Evolutionary conservation across 352 stramenopile genomes (phyloP), one percentile per base, ranked within the genome.

Genomic region (Elongisporangium anandrum): DNA sequence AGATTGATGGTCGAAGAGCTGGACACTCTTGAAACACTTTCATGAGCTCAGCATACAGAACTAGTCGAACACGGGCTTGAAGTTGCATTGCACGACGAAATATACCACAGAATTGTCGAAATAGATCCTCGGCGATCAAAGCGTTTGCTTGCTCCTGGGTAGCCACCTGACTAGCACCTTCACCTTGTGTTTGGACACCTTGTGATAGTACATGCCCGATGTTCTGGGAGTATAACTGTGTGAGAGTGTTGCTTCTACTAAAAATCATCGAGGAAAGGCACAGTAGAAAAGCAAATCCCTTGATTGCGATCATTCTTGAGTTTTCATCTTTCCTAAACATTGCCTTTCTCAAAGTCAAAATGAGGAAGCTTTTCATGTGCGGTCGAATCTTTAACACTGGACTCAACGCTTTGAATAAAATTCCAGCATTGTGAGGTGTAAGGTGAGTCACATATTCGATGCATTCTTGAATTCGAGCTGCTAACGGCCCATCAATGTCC

Each of bases 241-340:
- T 79, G 2, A 85, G 61, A 16, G 75, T 75, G 19, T 57, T 64
- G 54, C 55, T 68, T 10, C 71, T 62, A 24, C 62, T 74, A 56
- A 85, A 79, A 17, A 80, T 66, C 21, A 68, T 53, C 1, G 71
- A 70, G 2, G 73, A 80, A 2, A 80, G 68, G 20, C 73, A 70
- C 4, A 85, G 48, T 17, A 85, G 51, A 20, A 75, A 65, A 23
- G 63, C 63, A 12, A 88, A 73, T 2, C 78, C 78, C 38, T 70
- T 60, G 39, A 88, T 83, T 4, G 60, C 75, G 22, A 86, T 77
- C 52, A 77, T 81, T 16, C 78, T 61, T 15, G 70, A 81, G 22
- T 56, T 47, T 65, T 75, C 68, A 49, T 86, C 78, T 58, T 83
- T 82, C 0, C 75, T 72, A 59, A 86, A 85, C 75, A 88, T 83